Evolutionary conservation across 202 grass and related monocot species (phyloP).

Genomic region (Carex arenaria): DNA sequence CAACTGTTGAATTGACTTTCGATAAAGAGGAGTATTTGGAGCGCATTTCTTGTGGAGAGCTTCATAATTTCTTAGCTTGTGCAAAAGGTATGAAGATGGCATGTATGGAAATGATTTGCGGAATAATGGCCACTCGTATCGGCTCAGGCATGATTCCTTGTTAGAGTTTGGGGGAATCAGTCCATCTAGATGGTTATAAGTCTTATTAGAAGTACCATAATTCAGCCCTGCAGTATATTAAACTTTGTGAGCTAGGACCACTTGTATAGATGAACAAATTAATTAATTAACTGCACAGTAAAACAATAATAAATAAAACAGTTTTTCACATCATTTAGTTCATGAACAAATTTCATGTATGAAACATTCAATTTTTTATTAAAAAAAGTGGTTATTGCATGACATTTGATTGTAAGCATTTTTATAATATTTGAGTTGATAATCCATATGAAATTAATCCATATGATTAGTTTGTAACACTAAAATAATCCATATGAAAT

Average conservation of each 20-base stretch:
- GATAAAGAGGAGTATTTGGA: slow-evolving; percentile 19
- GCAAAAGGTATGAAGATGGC: slow-evolving; percentile 37
- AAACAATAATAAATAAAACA: too few relatives aligned
- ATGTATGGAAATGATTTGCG: slow-evolving; percentile 15
- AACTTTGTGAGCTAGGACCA: background rate
- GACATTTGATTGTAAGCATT: too few relatives aligned
- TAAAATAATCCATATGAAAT: too few relatives aligned
- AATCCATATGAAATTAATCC: too few relatives aligned
- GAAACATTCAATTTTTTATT: too few relatives aligned
- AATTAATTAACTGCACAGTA: background rate
- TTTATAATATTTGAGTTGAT: too few relatives aligned
- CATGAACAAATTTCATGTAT: too few relatives aligned
- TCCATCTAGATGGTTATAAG: slow-evolving; percentile 23
- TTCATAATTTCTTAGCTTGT: slow-evolving; percentile 51
- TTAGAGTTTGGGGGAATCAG: slow-evolving; percentile 16
- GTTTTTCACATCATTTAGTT: too few relatives aligned
- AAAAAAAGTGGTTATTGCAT: too few relatives aligned
- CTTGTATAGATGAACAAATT: background rate
- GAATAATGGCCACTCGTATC: slow-evolving; percentile 21
- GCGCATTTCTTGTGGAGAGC: slow-evolving; percentile 7
- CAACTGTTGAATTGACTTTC: background rate
- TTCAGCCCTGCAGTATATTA: background rate
- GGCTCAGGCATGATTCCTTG: slow-evolving; percentile 3
- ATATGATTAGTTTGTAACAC: too few relatives aligned
- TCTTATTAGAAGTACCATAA: background rate